Percentiles rank a stretch among this genome's conserved stretches.
phyloP scores from a whole-genome alignment of 2,329 filamentous ascomycete genomes.

The Monosporascus sp. region DNA sequence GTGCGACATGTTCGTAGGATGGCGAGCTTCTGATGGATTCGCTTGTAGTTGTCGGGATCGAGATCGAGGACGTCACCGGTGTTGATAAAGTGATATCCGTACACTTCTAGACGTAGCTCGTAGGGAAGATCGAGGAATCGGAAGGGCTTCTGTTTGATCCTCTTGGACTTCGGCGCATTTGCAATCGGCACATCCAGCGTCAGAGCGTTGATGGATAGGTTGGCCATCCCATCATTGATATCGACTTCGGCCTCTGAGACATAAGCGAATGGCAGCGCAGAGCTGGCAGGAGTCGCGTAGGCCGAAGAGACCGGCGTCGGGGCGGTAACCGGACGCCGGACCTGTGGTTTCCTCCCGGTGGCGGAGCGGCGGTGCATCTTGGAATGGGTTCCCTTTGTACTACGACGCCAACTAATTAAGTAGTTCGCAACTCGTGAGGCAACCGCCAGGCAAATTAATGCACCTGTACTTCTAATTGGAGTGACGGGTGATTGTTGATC shows the following conservation, averaged over 20 bases:
- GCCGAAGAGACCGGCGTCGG: slow-evolving; percentile 28
- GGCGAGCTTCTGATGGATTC: slow-evolving; percentile 52
- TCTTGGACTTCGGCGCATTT: slow-evolving; percentile 23
- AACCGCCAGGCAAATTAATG: too few species aligned
- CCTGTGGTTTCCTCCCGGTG: slow-evolving; percentile 27
- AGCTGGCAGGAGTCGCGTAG: slow-evolving; percentile 30
- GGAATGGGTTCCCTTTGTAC: neutral
- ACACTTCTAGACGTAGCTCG: slow-evolving; percentile 66
- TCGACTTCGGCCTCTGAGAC: slow-evolving; percentile 34
- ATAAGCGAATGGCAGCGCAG: slow-evolving; percentile 31
- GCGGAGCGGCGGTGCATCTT: slow-evolving; percentile 22
- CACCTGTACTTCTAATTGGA: too few species aligned
- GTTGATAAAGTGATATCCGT: slow-evolving; percentile 55
- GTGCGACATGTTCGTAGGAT: slow-evolving; percentile 57
- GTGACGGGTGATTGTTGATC: too few species aligned
- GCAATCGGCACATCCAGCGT: slow-evolving; percentile 32
- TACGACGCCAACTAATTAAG: too few species aligned
- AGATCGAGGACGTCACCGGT: slow-evolving; percentile 56
- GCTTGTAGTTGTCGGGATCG: slow-evolving; percentile 59
- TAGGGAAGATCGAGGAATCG: slow-evolving; percentile 62
- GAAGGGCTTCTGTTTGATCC: slow-evolving; percentile 42
- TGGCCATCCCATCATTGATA: slow-evolving; percentile 31
- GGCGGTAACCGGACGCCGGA: slow-evolving; percentile 14
- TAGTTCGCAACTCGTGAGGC: too few species aligned
- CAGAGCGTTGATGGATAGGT: slow-evolving; percentile 37